Evolutionary conservation across 768 basidiomycete species (phyloP).

Genomic region (Lenzites betulinus): DNA sequence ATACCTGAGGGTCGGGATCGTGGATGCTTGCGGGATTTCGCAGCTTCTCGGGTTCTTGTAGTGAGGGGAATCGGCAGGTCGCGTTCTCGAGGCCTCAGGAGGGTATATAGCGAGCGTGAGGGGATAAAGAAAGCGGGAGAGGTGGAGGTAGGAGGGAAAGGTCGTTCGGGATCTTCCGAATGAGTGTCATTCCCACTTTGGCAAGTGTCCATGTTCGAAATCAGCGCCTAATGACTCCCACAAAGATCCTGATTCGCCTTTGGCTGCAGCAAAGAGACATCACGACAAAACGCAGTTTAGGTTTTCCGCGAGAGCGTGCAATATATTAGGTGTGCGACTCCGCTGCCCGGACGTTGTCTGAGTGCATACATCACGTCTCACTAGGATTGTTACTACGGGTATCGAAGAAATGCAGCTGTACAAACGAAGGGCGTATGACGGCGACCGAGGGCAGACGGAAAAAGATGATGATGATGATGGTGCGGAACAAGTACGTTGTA

Average conservation of each 20-base stretch:
- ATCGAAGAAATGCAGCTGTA: slow-evolving; percentile 28
- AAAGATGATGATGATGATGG: slow-evolving; percentile 7
- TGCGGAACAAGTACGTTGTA: slow-evolving; percentile 4
- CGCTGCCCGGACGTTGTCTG: background rate
- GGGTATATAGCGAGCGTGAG: background rate
- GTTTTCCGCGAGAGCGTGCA: background rate
- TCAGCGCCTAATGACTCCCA: background rate
- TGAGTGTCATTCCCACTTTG: slow-evolving; percentile 13
- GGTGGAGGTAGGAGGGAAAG: slow-evolving; percentile 13
- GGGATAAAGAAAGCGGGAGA: slow-evolving; percentile 4
- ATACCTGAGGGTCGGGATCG: slow-evolving; percentile 1
- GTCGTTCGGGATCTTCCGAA: slow-evolving; percentile 17
- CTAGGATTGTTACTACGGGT: slow-evolving; percentile 30
- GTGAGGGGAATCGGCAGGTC: background rate
- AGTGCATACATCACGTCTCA: slow-evolving; percentile 13
- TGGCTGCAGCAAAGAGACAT: background rate
- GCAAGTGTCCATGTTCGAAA: slow-evolving; percentile 8
- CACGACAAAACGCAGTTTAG: no score
- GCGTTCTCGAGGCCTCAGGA: background rate
- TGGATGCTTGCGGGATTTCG: background rate
- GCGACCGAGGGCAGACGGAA: background rate
- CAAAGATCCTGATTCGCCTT: no score
- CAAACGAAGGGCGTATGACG: slow-evolving; percentile 19
- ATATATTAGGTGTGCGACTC: background rate
- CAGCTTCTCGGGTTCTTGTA: background rate